A percentile compares a stretch with the other conserved stretches of the same genome.
Conservation (phyloP, 2,329 filamentous ascomycete genomes). For the Sporothrix globosa region DNA sequence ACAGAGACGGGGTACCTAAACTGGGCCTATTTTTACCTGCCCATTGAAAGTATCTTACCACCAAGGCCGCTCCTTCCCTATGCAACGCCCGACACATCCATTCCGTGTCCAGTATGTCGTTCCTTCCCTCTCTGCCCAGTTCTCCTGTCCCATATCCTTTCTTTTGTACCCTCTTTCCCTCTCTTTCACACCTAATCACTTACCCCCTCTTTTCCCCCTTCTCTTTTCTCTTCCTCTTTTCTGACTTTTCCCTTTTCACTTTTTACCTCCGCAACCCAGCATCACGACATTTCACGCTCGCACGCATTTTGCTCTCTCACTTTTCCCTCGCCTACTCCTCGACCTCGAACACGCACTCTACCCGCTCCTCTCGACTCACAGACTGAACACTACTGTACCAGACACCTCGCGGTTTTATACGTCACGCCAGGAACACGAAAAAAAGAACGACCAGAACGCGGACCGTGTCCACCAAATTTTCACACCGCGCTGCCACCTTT, state of each 20-base stretch:
- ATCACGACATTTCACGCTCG: constrained; percentile 11
- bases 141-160: constrained; percentile 20
- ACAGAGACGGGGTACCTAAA: constrained; percentile 28
- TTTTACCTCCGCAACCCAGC: constrained; percentile 24
- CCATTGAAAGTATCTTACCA: constrained; percentile 18
- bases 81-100: constrained; percentile 26
- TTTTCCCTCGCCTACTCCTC: neutral
- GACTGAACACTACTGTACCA: neutral
- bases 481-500: neutral
- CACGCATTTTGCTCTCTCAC: neutral
- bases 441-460: constrained; percentile 12
- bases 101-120: constrained; percentile 32
- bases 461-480: neutral
- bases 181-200: neutral
- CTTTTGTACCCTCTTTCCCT: constrained; percentile 23
- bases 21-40: constrained; percentile 25
- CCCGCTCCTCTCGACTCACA: constrained; percentile 1
- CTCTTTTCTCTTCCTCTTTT: constrained; percentile 23
- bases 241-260: constrained; percentile 22
- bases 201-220: constrained; percentile 20
- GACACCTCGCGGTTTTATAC: constrained; percentile 1
- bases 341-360: neutral
- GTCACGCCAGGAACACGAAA: constrained; percentile 22
- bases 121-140: constrained; percentile 27
- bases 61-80: constrained; percentile 28